Evolutionary conservation across 352 stramenopile species (phyloP), one percentile per base, ranked within the genome.

Genomic region (Globisporangium irregulare): DNA sequence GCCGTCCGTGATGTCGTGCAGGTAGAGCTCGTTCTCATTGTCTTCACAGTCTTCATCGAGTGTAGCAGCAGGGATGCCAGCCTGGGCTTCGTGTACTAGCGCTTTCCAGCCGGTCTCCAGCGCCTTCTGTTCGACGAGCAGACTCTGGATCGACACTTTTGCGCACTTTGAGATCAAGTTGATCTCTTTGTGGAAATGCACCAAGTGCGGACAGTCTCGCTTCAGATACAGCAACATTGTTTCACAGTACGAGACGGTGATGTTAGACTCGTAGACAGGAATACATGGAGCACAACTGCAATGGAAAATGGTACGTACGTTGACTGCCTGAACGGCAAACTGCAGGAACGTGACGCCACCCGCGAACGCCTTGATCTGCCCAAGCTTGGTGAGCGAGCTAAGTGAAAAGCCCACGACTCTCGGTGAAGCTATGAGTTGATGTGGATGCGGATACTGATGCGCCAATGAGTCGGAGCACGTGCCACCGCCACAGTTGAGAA

Each of bases 341-440:
- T 95, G 86, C 32, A 93, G 68, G 38, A 95, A 86, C 20, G 87
- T 91, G 27, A 89, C 81, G 18, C 79, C 78, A 15, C 87, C 87
- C 6, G 82, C 74, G 48, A 89, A 95, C 29, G 86, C 87, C 51
- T 94, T 95, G 1, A 86, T 95, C 51, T 92, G 86, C 22, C 86
- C 91, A 15, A 95, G 65, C 67, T 93, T 93, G 4, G 80, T 75
- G 18, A 95, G 70, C 27, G 87, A 95, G 61, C 82, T 85, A 55
- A 95, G 81, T 32, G 82, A 87, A 62, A 95, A 91, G 15, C 86
- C 89, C 8, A 78, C 77, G 29, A 82, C 80, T 22, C 43, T n/a
- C 43, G 43, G 10, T 77, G 67, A 20, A 8, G 55, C 25, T 38
- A 22, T 14, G 15, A 22, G 15, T 41, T 25, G 54, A 22, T 32